These are phyloP conservation scores for Testicularia cyperi DNA, from an alignment of 1,284 basidiomycete species.

Conservation along the genomic window DNA sequence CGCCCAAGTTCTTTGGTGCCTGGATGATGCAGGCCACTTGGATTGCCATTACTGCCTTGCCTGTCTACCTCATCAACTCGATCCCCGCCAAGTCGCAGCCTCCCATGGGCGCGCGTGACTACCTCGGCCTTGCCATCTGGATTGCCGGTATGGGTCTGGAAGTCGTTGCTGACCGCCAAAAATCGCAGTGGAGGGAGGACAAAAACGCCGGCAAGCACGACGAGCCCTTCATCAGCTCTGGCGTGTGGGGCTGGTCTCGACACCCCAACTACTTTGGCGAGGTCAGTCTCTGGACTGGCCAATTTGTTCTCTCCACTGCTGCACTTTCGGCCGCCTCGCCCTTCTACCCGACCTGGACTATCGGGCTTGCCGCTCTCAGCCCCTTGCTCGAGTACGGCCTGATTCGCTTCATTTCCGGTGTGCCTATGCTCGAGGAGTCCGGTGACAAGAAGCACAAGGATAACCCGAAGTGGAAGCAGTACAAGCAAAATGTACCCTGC, in stretches of 20 bases:
- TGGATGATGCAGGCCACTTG: constrained; percentile 78
- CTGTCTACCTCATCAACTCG: constrained; percentile 65
- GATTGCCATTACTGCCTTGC: constrained; percentile 70
- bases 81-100: constrained; percentile 68
- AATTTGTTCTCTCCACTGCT: constrained; percentile 65
- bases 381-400: constrained; percentile 70
- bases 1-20: constrained; percentile 67
- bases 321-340: constrained; percentile 25
- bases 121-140: constrained; percentile 67
- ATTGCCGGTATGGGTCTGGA: constrained; percentile 55
- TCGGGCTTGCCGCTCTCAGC: constrained; percentile 66
- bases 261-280: constrained; percentile 82
- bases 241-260: constrained; percentile 72
- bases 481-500: constrained; percentile 65
- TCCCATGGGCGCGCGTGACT: constrained; percentile 68
- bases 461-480: constrained; percentile 70
- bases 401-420: constrained; percentile 66
- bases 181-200: constrained; percentile 69
- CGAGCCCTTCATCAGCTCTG: constrained; percentile 72
- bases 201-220: constrained; percentile 72
- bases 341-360: constrained; percentile 62
- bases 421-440: constrained; percentile 69
- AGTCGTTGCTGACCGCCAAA: constrained; percentile 67
- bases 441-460: constrained; percentile 71
- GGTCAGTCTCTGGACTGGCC: constrained; percentile 72